Evolutionary conservation across 2,329 filamentous ascomycete genomes (phyloP), one percentile per base, ranked within the genome.

Genomic region (Claviceps sp.): DNA sequence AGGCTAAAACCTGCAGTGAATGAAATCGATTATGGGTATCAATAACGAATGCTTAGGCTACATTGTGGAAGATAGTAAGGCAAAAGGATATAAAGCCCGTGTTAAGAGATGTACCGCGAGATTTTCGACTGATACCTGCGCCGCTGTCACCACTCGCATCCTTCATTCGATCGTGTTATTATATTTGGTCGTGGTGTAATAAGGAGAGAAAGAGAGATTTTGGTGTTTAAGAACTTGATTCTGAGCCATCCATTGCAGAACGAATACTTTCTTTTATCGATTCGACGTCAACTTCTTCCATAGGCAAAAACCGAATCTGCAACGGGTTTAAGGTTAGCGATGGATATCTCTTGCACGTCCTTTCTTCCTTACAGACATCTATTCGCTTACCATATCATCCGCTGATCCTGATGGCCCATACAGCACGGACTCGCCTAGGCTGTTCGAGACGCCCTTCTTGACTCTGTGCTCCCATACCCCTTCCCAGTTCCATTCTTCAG

Each of bases 401-500:
- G 77, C 68, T 16, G 69, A 70, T 44, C 75, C 74, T 5, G 73
- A 70, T 47, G 75, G 76, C 5, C 88, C 88, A 68, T 83, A 97
- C 24, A 97, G 69, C 4, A 88, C 82, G 1, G 82, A 72, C 58
- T 97, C 91, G 1, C 87, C 86, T 48, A 88, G 70, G 61, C 88
- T 95, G 9, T 78, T 76, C 49, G 84, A 78, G 44, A 96, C 79
- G 18, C 85, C 85, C 65, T 85, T 86, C 66, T 81, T 84, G 1
- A 95, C 90, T 51, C 91, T 78, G 57, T 90, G 85, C 64, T 94
- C 87, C 91, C 91, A 98, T 0, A 97, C 91, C 0, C 91, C 90
- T 61, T 95, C 88, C 91, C 91, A 97, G 63, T 95, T 95, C 91
- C 91, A 97, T 60, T 95, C 85, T 6, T 85, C 86, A 0, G 88